Conservation (phyloP, 2,329 filamentous ascomycete species). For the Diaporthe velutina region DNA sequence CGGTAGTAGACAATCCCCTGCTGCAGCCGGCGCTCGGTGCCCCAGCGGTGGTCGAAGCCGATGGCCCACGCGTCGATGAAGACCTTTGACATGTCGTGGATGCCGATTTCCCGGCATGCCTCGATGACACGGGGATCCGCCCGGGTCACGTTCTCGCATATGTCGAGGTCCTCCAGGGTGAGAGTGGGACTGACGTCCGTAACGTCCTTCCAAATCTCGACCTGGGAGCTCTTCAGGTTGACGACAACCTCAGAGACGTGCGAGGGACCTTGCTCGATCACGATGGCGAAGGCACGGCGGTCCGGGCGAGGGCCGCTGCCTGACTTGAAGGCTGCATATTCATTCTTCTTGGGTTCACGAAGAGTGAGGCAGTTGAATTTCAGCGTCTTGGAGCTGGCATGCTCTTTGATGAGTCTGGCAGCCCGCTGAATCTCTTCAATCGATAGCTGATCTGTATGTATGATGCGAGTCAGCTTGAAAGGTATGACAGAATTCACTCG, state of each 20-base stretch:
- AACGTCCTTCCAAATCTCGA: conserved; percentile 61
- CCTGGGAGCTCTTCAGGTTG: conserved; percentile 55
- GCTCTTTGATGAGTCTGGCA: conserved; percentile 60
- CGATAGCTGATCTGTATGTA: conserved; percentile 61
- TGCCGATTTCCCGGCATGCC: conserved; percentile 87
- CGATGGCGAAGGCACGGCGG: conserved; percentile 64
- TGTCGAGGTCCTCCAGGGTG: conserved; percentile 89
- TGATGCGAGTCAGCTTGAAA: not conserved
- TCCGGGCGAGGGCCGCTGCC: conserved; percentile 61
- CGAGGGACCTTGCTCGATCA: conserved; percentile 55
- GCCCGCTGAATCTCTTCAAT: conserved; percentile 66
- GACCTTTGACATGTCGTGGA: conserved; percentile 91
- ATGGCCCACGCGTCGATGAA: conserved; percentile 98
- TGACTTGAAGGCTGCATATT: conserved; percentile 72
- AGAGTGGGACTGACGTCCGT: conserved; percentile 64
- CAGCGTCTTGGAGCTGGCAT: conserved; percentile 48
- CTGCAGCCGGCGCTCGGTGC: conserved; percentile 82
- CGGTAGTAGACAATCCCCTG: conserved; percentile 97
- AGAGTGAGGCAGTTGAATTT: conserved; percentile 75
- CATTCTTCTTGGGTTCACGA: conserved; percentile 73
- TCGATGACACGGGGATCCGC: conserved; percentile 90
- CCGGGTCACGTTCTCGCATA: conserved; percentile 81
- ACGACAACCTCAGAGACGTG: conserved; percentile 66
- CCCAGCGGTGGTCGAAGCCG: conserved; percentile 92
- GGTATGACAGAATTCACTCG: not conserved